Evolutionary conservation across 345 rosid genomes (phyloP), one percentile per base, ranked within the genome.

Genomic region (Salix caprea): DNA sequence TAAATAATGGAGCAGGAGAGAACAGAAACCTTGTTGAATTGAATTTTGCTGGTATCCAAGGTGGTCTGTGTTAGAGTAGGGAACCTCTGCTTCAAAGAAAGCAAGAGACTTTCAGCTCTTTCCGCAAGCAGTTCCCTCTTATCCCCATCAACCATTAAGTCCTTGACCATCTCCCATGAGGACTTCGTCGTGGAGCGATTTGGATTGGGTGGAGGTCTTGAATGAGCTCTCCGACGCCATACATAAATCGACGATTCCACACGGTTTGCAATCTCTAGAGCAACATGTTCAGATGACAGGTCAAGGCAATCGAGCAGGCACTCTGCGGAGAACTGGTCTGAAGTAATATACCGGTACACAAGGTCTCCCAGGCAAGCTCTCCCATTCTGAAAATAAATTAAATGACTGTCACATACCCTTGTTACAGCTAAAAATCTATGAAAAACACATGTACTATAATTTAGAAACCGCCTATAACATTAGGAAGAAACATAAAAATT

Each of bases 121-220:
- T 91, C 97, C 1, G 94, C 98, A 61, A 96, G 90, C 78, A 90
- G 66, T 78, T 92, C 98, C 74, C 91, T 84, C 88, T 89, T 96
- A 2, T 94, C 99, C 60, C 85, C 92, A 81, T 96, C 97, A 58
- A 85, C 82, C 93, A 96, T 89, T 5, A 94, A 87, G 34, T 96
- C 99, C 86, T 88, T 96, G 68, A 96, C 95, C 84, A 96, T 58
- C 66, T 85, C 97, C 99, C 99, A 96, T 1, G 99, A 96, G 14
- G 99, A 90, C 87, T 74, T 89, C 10, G 94, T 75, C 67, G 74
- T 87, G 34, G 93, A 87, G 48, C 91, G 85, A 76, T 80, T 86
- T 28, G 87, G 83, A 68, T 77, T 81, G 73, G 78, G 81, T 11
- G 82, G 74, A 36, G 89, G 90, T 81, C 87, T 96, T 26, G 89